phyloP scores from a whole-genome alignment of 176 grass and related monocot genomes.

The Oryza glumipatula region DNA sequence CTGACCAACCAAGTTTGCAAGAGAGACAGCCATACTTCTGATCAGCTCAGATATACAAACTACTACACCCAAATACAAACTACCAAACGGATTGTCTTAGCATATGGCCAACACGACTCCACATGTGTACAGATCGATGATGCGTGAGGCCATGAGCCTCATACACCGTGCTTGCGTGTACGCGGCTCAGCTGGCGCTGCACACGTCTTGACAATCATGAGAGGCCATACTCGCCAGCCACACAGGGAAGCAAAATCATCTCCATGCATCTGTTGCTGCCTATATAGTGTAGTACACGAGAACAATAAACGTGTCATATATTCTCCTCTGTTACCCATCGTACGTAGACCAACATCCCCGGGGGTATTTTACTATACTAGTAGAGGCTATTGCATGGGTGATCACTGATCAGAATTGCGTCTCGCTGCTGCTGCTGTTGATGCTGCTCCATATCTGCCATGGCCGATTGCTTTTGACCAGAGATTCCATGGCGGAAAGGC shows the following conservation, averaged over 20 bases:
- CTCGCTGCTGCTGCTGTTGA: neutral
- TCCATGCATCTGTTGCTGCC: conserved; percentile 30
- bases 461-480: conserved; percentile 41
- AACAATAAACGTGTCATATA: conserved; percentile 39
- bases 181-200: neutral
- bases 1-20: neutral
- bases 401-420: neutral
- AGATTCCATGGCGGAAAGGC: conserved; percentile 33
- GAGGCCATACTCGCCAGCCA: neutral
- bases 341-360: neutral
- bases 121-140: neutral
- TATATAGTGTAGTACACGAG: neutral
- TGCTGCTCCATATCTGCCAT: neutral
- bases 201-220: neutral
- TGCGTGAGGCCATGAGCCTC: neutral
- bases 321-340: conserved; percentile 12
- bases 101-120: neutral
- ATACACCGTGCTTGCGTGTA: neutral
- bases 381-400: neutral
- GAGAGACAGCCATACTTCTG: neutral
- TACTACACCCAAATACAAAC: neutral
- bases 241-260: conserved; percentile 25
- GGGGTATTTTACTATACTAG: neutral
- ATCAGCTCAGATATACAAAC: neutral
- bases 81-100: neutral